Evolutionary conservation across 2,329 filamentous ascomycete genomes (phyloP), one percentile per base, ranked within the genome.

Genomic region (Shiraia bambusicola): DNA sequence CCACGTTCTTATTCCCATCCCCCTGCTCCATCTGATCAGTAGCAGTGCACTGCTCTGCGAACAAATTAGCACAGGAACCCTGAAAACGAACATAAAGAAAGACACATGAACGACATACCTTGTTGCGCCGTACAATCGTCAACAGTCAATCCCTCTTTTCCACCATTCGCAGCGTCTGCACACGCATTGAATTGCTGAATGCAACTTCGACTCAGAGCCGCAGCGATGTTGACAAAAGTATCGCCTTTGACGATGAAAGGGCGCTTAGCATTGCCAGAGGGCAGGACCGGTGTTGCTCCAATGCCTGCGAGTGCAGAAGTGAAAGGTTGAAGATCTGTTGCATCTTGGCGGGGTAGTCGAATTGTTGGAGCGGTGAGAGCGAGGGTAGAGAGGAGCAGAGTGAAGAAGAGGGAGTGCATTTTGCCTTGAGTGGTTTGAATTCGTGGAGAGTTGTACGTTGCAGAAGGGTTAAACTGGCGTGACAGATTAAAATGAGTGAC

Each of bases 81-180:
- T n/a, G n/a, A n/a, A n/a, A n/a, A n/a, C n/a, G n/a, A n/a, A n/a
- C n/a, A 22, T 22, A 8, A 8, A 22, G 19, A 22, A 22, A 8
- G 19, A 22, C 19, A 22, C 8, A 22, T n/a, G 8, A 22, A 22
- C 4, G 8, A 5, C 19, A 22, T 22, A 22, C 19, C 4, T 22
- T 22, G 4, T 8, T 22, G 19, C 4, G 19, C 19, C 19, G 19
- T 22, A 22, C 19, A 22, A 22, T 8, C 8, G 4, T 22, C 4
- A 4, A 22, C 19, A 22, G 19, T 22, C 8, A 22, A 5, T 5
- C 8, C 19, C 19, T 4, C 19, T 8, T 22, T 69, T 69, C 1
- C 75, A 57, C 73, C 72, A 75, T 32, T 44, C 56, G 70, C 45
- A 28, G 68, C 67, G 49, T 75, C 72, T 8, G 19, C 19, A 22